Conservation (phyloP, 2,329 filamentous ascomycete genomes). For the Ophiocordyceps camponoti-rufipedis region DNA sequence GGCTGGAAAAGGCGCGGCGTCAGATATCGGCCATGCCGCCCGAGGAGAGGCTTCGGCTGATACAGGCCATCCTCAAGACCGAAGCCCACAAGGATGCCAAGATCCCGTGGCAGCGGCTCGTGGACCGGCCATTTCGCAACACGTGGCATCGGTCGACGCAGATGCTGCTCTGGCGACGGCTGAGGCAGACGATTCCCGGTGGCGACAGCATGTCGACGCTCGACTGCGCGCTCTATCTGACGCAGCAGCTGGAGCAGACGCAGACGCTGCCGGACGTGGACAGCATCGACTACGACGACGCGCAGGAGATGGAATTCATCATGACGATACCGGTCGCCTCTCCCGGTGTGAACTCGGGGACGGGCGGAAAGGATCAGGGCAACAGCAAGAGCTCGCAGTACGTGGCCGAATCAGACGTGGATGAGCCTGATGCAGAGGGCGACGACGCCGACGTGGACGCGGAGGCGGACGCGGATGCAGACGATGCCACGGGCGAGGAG, state of each 20-base stretch:
- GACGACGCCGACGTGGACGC: not conserved
- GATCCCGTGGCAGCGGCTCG: slow-evolving; percentile 30
- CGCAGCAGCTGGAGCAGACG: slow-evolving; percentile 15
- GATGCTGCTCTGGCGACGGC: slow-evolving; percentile 19
- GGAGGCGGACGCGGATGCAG: not conserved
- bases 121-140: slow-evolving; percentile 20
- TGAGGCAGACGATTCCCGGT: slow-evolving; percentile 15
- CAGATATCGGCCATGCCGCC: slow-evolving; percentile 23
- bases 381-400: slow-evolving; percentile 11
- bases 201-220: slow-evolving; percentile 13
- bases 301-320: slow-evolving; percentile 14
- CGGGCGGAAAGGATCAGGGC: not conserved
- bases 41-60: slow-evolving; percentile 24
- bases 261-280: slow-evolving; percentile 15
- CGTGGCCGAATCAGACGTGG: slow-evolving; percentile 12
- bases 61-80: slow-evolving; percentile 23
- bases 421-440: slow-evolving; percentile 5
- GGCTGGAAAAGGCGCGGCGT: slow-evolving; percentile 21
- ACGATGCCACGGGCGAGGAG: not conserved
- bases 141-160: slow-evolving; percentile 19
- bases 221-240: slow-evolving; percentile 16
- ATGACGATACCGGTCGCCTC: slow-evolving; percentile 4
- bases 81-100: slow-evolving; percentile 21
- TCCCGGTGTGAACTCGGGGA: not conserved
- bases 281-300: slow-evolving; percentile 12